phyloP scores from a whole-genome alignment of 495 filamentous ascomycete genomes.

The Aspergillus incahuasiensis region DNA sequence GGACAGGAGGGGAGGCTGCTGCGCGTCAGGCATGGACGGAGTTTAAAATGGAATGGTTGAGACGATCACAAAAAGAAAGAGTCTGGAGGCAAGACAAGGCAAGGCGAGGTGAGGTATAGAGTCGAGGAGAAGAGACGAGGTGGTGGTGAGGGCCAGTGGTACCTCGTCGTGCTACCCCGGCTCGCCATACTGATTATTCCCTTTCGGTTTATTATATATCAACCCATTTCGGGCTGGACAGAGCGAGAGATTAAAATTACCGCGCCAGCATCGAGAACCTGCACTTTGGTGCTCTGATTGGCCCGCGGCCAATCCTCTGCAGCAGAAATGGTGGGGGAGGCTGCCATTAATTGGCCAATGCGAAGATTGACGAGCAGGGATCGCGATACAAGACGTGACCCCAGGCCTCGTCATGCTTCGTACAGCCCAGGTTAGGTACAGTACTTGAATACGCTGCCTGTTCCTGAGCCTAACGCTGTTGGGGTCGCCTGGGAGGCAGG shows the following conservation, averaged over 20 bases:
- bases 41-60: constrained; percentile 30
- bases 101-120: neutral
- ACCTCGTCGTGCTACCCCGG: constrained; percentile 8
- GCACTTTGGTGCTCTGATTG: constrained; percentile 10
- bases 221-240: neutral
- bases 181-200: constrained; percentile 1
- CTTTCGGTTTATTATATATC: neutral
- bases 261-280: constrained; percentile 8
- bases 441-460: constrained; percentile 12
- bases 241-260: constrained; percentile 7
- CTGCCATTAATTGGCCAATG: constrained; percentile 12
- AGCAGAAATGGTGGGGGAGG: constrained; percentile 17
- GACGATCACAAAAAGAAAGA: constrained; percentile 17
- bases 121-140: neutral
- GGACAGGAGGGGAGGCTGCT: constrained; percentile 15
- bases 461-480: constrained; percentile 19
- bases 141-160: constrained; percentile 2
- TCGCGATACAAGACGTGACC: constrained; percentile 12
- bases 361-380: constrained; percentile 21
- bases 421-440: constrained; percentile 17
- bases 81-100: neutral
- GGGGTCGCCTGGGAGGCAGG: neutral
- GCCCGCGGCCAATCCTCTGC: constrained; percentile 6
- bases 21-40: constrained; percentile 33
- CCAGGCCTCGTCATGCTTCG: constrained; percentile 5